These are phyloP conservation scores for Picea abies DNA, from an alignment of 83 land plant species.

Conservation along the genomic window DNA sequence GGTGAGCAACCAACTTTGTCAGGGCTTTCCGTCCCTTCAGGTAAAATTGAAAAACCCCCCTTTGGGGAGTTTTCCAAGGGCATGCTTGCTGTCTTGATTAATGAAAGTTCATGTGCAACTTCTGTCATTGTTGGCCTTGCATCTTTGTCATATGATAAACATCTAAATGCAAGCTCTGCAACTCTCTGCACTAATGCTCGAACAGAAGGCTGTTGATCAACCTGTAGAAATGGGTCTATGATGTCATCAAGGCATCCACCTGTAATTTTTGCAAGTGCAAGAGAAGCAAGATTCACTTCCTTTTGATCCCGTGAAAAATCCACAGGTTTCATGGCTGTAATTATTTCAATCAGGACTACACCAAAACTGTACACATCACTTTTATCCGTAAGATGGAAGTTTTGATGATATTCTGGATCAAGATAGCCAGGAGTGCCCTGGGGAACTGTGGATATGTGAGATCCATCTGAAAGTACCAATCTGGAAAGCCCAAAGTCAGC, in stretches of 20 bases:
- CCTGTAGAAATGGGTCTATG: slow-evolving; percentile 59
- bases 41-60: background rate
- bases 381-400: slow-evolving; percentile 77
- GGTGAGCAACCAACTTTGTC: slow-evolving; percentile 10
- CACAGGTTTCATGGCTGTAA: slow-evolving; percentile 73
- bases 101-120: slow-evolving; percentile 69
- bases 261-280: slow-evolving; percentile 64
- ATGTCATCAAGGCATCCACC: slow-evolving; percentile 71
- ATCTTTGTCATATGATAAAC: slow-evolving; percentile 74
- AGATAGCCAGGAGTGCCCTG: slow-evolving; percentile 89
- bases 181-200: slow-evolving; percentile 61
- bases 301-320: slow-evolving; percentile 60
- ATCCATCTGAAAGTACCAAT: slow-evolving; percentile 49
- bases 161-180: slow-evolving; percentile 83
- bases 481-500: slow-evolving; percentile 87
- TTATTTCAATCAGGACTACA: slow-evolving; percentile 80
- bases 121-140: slow-evolving; percentile 79
- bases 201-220: slow-evolving; percentile 53
- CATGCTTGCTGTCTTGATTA: slow-evolving; percentile 21
- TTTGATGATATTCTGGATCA: slow-evolving; percentile 85
- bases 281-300: slow-evolving; percentile 74
- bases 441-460: slow-evolving; percentile 83
- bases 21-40: slow-evolving; percentile 12
- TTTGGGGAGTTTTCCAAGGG: background rate
- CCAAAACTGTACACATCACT: slow-evolving; percentile 92